phyloP scores from a whole-genome alignment of 1,139 yeast genomes.

The Kodamaea alishanica region DNA sequence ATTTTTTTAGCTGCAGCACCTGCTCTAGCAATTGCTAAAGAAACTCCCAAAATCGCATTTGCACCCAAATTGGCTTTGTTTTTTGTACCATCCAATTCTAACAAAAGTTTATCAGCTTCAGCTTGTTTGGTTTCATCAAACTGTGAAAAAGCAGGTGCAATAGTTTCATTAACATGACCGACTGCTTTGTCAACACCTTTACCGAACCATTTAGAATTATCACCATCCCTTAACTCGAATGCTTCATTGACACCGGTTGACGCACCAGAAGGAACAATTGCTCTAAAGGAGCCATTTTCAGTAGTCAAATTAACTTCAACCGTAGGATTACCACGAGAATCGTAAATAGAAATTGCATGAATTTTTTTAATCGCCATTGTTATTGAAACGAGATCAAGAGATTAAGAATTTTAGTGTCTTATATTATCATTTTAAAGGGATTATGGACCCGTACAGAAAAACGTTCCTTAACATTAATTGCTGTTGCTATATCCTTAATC shows the following conservation, averaged over 20 bases:
- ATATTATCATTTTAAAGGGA: no score
- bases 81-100: slow-evolving; percentile 20
- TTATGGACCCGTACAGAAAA: no score
- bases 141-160: slow-evolving; percentile 14
- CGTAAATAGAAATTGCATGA: slow-evolving; percentile 18
- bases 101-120: slow-evolving; percentile 18
- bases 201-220: slow-evolving; percentile 21
- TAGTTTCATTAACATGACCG: slow-evolving; percentile 18
- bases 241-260: slow-evolving; percentile 22
- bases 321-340: slow-evolving; percentile 23
- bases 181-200: slow-evolving; percentile 21
- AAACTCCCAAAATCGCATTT: slow-evolving; percentile 21
- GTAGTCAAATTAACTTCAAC: slow-evolving; percentile 19
- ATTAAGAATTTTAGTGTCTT: no score
- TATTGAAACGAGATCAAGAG: no score
- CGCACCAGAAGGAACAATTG: slow-evolving; percentile 21
- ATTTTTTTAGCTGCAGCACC: slow-evolving; percentile 20
- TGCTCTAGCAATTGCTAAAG: slow-evolving; percentile 20
- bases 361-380: slow-evolving; percentile 16
- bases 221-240: slow-evolving; percentile 21
- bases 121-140: slow-evolving; percentile 16
- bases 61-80: slow-evolving; percentile 22
- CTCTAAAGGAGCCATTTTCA: slow-evolving; percentile 19
- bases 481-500: no score
- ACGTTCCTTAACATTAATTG: no score